phyloP scores from a whole-genome alignment of 345 rosid species.

The Rhizophora apiculata region DNA sequence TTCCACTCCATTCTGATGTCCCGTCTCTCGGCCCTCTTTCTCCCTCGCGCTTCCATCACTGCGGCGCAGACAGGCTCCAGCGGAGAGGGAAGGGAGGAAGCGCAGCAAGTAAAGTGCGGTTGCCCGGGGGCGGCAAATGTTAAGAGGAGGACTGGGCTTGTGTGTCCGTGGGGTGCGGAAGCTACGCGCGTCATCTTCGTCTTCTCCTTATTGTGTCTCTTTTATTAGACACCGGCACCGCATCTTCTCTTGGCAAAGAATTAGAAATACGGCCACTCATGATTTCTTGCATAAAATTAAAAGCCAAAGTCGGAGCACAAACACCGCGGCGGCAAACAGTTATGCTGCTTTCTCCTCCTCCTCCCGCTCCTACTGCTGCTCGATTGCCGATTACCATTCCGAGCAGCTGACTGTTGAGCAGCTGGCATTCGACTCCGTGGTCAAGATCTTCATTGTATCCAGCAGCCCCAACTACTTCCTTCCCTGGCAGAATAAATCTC shows the following conservation, averaged over 20 bases:
- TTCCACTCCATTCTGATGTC: too few species aligned
- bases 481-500: constrained; percentile 81
- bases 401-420: neutral
- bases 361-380: neutral
- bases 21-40: too few species aligned
- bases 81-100: too few species aligned
- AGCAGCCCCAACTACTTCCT: constrained; percentile 54
- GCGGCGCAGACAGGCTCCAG: too few species aligned
- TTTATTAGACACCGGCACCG: neutral
- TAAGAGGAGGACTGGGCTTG: neutral
- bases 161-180: constrained; percentile 3
- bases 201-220: too few species aligned
- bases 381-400: neutral
- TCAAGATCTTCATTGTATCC: constrained; percentile 59
- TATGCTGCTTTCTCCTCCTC: neutral
- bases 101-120: too few species aligned
- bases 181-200: neutral
- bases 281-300: neutral
- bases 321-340: neutral
- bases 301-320: neutral
- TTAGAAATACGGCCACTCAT: neutral
- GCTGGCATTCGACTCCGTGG: constrained; percentile 57
- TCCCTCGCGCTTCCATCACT: too few species aligned
- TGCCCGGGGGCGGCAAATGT: too few species aligned
- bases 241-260: too few species aligned